Evolutionary conservation across 2,329 filamentous ascomycete species (phyloP), one percentile per base, ranked within the genome.

Genomic region (Fusarium tanahbumbuense): DNA sequence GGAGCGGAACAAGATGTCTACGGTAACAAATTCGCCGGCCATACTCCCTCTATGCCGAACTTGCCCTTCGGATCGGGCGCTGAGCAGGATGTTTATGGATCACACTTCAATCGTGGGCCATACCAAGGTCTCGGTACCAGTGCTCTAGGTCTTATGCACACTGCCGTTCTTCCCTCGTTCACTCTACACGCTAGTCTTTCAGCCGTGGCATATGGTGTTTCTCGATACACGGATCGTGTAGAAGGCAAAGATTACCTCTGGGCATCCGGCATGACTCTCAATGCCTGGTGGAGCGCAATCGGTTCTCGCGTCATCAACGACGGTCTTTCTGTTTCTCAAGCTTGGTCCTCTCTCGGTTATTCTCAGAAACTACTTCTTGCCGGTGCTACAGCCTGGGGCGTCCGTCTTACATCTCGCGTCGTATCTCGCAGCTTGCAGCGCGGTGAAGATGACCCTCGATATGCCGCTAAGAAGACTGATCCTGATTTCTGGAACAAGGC

Each of bases 231-330:
- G 0, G 27, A 66, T 22, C 30, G 62, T 10, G 23, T 66, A 4
- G 63, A 66, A 7, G 63, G 62, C 5, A 66, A 66, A 8, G 63
- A 66, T 9, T 41, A 37, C 13, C 44, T 66, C 6, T 66, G 62
- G 63, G 63, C 62, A 5, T 61, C 63, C 0, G 63, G 63, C 2
- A 55, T 66, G 62, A 66, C 63, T 6, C 6, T 66, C 8, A 66
- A 66, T 11, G 63, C 63, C 4, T 66, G 63, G 63, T 66, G 63
- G 63, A 67, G 63, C 9, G 63, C 63, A 12, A 23, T 66, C 23
- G 63, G 62, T 6, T 18, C 48, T 15, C 56, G 56, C 8, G 49
- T 56, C 16, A 3, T 56, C 10, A 20, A 61, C 8, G 55, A 66
- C 8, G 45, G 40, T 18, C 6, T 56, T 22, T 28, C 62, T 1